These are phyloP conservation scores for Penicillium sp. DNA, from an alignment of 2,329 filamentous ascomycete genomes.

Conservation along the genomic window DNA sequence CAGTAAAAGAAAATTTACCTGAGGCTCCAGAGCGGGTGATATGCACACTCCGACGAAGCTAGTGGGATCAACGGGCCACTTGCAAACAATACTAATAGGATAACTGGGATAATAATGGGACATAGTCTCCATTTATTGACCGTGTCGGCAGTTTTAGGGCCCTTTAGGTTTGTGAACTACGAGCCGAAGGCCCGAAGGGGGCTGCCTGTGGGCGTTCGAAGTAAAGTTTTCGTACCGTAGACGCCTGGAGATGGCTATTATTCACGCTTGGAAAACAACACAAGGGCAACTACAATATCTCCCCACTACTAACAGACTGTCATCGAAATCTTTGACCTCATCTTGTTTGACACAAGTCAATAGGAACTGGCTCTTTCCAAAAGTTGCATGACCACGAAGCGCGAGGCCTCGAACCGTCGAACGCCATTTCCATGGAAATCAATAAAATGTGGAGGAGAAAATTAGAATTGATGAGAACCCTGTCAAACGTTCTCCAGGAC, in stretches of 20 bases:
- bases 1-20: not conserved
- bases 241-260: not conserved
- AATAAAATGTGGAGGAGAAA: conserved; percentile 14
- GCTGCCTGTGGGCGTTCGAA: not conserved
- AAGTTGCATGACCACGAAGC: not conserved
- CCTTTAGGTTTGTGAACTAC: not conserved
- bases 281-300: no score
- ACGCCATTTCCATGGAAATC: conserved; percentile 1
- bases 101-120: conserved; percentile 1
- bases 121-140: not conserved
- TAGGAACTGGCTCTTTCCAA: not conserved
- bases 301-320: conserved; percentile 2
- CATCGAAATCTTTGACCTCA: not conserved
- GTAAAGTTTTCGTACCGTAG: no score
- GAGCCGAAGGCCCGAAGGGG: conserved; percentile 10
- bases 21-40: conserved; percentile 14
- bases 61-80: conserved; percentile 15
- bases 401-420: not conserved
- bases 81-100: conserved; percentile 1
- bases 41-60: not conserved
- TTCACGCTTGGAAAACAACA: not conserved
- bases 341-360: not conserved
- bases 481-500: not conserved
- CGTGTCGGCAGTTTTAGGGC: not conserved
- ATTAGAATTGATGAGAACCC: conserved; percentile 10